Percentiles rank a stretch among this genome's conserved stretches.
phyloP scores from a whole-genome alignment of 495 filamentous ascomycete species.

The Pseudotulostoma volvatum region DNA sequence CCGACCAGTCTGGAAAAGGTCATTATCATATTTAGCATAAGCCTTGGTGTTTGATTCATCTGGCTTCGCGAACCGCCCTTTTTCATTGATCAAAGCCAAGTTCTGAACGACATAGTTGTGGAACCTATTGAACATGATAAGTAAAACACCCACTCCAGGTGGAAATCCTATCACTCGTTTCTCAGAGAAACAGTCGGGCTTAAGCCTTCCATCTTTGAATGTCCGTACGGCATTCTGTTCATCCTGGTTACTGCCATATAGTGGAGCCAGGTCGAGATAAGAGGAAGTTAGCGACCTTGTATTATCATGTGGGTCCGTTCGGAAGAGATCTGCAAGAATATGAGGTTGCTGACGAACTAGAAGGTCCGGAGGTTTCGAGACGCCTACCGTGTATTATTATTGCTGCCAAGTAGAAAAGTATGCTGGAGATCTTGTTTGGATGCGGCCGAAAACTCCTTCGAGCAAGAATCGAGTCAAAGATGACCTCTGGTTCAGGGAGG shows the following conservation, averaged over 20 bases:
- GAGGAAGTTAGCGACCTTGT: conserved; percentile 59
- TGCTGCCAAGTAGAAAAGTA: conserved; percentile 77
- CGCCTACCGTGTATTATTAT: conserved; percentile 69
- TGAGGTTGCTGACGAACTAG: conserved; percentile 10
- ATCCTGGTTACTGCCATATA: conserved; percentile 68
- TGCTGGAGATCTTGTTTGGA: conserved; percentile 68
- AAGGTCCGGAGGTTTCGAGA: background rate
- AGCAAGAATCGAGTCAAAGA: conserved; percentile 64
- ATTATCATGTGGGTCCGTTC: conserved; percentile 39
- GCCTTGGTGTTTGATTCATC: conserved; percentile 32
- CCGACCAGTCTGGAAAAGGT: conserved; percentile 60
- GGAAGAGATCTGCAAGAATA: conserved; percentile 36
- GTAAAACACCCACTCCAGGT: conserved; percentile 58
- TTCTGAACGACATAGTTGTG: conserved; percentile 57
- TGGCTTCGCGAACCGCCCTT: conserved; percentile 35
- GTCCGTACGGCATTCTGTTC: conserved; percentile 65
- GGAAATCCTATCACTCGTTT: conserved; percentile 67
- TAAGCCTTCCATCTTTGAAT: conserved; percentile 67
- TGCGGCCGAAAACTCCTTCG: conserved; percentile 46
- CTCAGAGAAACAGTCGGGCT: conserved; percentile 67
- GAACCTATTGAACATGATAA: conserved; percentile 63
- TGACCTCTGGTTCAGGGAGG: conserved; percentile 55
- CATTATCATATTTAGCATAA: conserved; percentile 52
- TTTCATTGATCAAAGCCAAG: conserved; percentile 43
- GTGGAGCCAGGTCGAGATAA: conserved; percentile 68